phyloP scores from a whole-genome alignment of 192 early-diverging fungal genomes.

The Funneliformis mosseae region DNA sequence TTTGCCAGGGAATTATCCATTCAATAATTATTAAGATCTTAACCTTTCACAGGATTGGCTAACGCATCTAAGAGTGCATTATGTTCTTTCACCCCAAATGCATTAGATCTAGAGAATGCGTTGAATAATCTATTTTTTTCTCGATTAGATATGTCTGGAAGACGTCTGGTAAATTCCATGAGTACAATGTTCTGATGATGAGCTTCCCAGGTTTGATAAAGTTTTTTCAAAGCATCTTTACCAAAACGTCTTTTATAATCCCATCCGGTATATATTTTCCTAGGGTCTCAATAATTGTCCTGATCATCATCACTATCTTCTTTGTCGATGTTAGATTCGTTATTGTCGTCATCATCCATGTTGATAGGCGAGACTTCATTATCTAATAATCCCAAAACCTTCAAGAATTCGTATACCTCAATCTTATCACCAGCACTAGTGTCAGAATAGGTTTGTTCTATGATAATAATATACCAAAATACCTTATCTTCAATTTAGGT shows the following conservation, averaged over 20 bases:
- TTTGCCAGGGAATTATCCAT: slow-evolving; percentile 7
- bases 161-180: slow-evolving; percentile 13
- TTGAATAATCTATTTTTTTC: slow-evolving; percentile 8
- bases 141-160: slow-evolving; percentile 4
- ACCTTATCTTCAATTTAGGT: no score
- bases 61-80: slow-evolving; percentile 12
- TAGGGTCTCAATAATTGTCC: slow-evolving; percentile 5
- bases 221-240: slow-evolving; percentile 19
- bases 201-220: slow-evolving; percentile 16
- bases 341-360: no score
- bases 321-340: no score
- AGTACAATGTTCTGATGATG: slow-evolving; percentile 5
- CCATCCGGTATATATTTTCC: slow-evolving; percentile 13
- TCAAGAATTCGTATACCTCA: no score
- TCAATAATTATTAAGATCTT: slow-evolving; percentile 14
- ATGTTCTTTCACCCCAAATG: slow-evolving; percentile 10
- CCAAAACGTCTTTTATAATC: slow-evolving; percentile 19
- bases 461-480: no score
- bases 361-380: no score
- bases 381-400: no score
- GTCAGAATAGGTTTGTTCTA: no score
- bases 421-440: no score
- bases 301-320: no score
- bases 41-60: slow-evolving; percentile 9
- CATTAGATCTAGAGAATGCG: neutral